Conservation (phyloP, 768 basidiomycete species). For the Mycena sanguinolenta region DNA sequence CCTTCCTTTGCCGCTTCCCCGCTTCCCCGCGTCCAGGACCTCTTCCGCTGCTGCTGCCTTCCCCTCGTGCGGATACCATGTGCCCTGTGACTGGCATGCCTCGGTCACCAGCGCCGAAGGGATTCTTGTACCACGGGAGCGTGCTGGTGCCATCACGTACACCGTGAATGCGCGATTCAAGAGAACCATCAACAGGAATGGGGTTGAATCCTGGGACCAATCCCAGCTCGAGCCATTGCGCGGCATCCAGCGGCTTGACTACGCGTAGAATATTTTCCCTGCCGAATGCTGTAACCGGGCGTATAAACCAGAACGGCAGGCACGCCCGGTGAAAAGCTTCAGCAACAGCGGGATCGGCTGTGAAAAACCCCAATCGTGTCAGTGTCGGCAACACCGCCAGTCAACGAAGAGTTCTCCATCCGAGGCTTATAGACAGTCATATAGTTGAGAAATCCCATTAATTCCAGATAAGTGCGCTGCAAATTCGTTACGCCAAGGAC, state of each 20-base stretch:
- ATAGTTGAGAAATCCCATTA: constrained; percentile 27
- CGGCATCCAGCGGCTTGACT: background rate
- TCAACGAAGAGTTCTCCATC: constrained; percentile 15
- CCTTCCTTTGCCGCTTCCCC: too few species aligned
- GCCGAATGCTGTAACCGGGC: background rate
- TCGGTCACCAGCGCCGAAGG: background rate
- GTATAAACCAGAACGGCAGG: constrained; percentile 41
- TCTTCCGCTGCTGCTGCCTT: too few species aligned
- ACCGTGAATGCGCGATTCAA: background rate
- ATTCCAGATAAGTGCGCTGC: constrained; percentile 35
- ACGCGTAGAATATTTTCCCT: background rate
- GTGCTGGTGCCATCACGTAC: background rate
- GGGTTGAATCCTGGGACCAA: background rate
- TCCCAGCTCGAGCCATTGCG: background rate
- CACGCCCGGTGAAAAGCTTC: constrained; percentile 31
- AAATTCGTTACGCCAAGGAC: constrained; percentile 27
- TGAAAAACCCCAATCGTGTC: constrained; percentile 35
- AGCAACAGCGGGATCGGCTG: constrained; percentile 17
- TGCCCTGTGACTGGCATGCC: background rate
- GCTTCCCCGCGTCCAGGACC: too few species aligned
- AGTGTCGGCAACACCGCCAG: constrained; percentile 1
- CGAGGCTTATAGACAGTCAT: constrained; percentile 27
- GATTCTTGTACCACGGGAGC: background rate
- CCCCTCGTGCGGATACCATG: background rate
- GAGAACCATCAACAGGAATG: background rate